These are phyloP conservation scores for Geoglossum glabrum DNA, from an alignment of 495 filamentous ascomycete genomes.

Conservation along the genomic window DNA sequence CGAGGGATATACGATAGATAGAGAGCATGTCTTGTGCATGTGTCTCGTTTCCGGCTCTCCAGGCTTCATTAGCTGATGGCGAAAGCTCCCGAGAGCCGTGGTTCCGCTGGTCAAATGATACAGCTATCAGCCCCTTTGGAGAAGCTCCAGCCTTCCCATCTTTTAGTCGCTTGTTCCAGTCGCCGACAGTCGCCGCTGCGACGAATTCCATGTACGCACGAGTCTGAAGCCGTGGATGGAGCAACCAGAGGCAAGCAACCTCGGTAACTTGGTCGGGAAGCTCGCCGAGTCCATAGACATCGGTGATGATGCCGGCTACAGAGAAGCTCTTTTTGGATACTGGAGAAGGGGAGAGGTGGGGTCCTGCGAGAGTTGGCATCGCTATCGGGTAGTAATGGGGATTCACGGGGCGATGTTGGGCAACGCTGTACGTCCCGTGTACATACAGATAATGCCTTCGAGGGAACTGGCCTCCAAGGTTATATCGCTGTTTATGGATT, in stretches of 20 bases:
- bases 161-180: conserved; percentile 30
- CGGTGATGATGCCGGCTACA: conserved; percentile 57
- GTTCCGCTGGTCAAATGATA: conserved; percentile 77
- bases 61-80: conserved; percentile 42
- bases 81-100: conserved; percentile 55
- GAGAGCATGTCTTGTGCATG: conserved; percentile 85
- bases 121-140: conserved; percentile 43
- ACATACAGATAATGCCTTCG: no score
- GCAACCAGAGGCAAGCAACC: conserved; percentile 65
- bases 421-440: no score
- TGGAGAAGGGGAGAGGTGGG: background rate
- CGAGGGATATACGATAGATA: conserved; percentile 23
- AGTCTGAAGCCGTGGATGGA: conserved; percentile 53
- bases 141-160: conserved; percentile 10
- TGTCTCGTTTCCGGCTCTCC: conserved; percentile 56
- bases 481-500: no score
- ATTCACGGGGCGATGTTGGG: no score
- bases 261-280: conserved; percentile 27
- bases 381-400: no score
- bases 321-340: conserved; percentile 39
- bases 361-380: background rate
- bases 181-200: conserved; percentile 31
- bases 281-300: conserved; percentile 63
- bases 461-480: no score
- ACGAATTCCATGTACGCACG: conserved; percentile 49